Conservation (phyloP, 192 early-diverging fungal species). For the Phycomyces nitens region DNA sequence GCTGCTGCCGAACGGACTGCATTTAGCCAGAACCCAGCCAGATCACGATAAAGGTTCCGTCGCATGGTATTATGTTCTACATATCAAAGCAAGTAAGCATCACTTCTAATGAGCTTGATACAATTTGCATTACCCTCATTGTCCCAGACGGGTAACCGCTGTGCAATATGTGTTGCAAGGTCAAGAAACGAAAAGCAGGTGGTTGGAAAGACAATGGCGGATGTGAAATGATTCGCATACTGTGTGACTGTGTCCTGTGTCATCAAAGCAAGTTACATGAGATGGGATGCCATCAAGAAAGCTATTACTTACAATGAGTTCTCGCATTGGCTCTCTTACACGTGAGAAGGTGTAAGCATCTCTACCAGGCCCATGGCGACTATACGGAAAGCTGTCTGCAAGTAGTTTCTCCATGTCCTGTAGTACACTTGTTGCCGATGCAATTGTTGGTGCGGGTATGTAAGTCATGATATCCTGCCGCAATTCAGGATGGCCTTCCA, state of each 20-base stretch:
- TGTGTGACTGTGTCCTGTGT: conserved; percentile 61
- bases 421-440: conserved; percentile 65
- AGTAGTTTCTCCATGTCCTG: conserved; percentile 66
- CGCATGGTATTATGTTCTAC: conserved; percentile 62
- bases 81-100: background rate
- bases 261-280: background rate
- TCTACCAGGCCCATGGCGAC: conserved; percentile 63
- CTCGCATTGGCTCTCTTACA: conserved; percentile 69
- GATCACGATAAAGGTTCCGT: conserved; percentile 60
- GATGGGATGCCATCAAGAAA: background rate
- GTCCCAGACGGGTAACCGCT: conserved; percentile 82
- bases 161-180: conserved; percentile 64
- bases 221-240: conserved; percentile 74
- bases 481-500: conserved; percentile 71
- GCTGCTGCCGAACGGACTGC: conserved; percentile 70
- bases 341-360: conserved; percentile 92
- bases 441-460: conserved; percentile 85
- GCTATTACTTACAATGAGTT: conserved; percentile 52
- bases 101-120: too few relatives aligned
- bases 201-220: conserved; percentile 72
- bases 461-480: conserved; percentile 63
- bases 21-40: conserved; percentile 74
- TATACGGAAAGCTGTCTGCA: conserved; percentile 83
- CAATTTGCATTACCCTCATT: conserved; percentile 28
- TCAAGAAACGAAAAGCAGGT: conserved; percentile 79